A percentile compares a stretch with the other conserved stretches of the same genome.
These are phyloP conservation scores for Phytophthora parvispora DNA, from an alignment of 352 stramenopile species.

Conservation along the genomic window DNA sequence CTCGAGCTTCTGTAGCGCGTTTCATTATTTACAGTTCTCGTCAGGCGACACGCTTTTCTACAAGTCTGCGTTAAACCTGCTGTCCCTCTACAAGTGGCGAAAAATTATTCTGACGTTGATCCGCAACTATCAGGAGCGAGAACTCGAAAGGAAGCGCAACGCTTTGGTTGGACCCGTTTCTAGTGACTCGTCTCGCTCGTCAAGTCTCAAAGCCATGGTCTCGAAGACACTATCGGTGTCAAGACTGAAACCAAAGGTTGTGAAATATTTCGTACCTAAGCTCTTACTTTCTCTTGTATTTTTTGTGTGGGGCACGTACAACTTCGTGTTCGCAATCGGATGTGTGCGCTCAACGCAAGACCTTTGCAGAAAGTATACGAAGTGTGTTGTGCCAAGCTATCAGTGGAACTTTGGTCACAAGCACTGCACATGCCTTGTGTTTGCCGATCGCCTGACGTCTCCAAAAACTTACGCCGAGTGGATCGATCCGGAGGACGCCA, in stretches of 20 bases:
- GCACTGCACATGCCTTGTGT: background rate
- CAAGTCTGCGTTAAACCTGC: constrained; percentile 44
- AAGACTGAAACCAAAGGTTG: background rate
- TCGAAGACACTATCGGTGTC: background rate
- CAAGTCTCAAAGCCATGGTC: background rate
- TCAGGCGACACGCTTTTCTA: constrained; percentile 30
- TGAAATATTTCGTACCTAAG: background rate
- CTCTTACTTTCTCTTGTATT: background rate
- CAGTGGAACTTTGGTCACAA: background rate
- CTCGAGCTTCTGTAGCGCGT: constrained; percentile 40
- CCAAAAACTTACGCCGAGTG: constrained; percentile 40
- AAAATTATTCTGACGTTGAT: constrained; percentile 39
- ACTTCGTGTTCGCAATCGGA: background rate
- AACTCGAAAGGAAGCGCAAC: background rate
- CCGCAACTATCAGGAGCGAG: background rate
- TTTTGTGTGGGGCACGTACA: background rate
- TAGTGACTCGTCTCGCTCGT: background rate
- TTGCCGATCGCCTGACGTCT: constrained; percentile 4
- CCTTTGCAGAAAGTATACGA: background rate
- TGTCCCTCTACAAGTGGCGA: constrained; percentile 61
- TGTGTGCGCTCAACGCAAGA: background rate
- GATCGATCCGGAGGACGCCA: constrained; percentile 35
- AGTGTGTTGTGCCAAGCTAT: background rate
- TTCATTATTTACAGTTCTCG: constrained; percentile 44
- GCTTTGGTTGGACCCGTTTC: background rate